Evolutionary conservation across 768 basidiomycete species (phyloP).

Genomic region (Suillus fuscotomentosus): DNA sequence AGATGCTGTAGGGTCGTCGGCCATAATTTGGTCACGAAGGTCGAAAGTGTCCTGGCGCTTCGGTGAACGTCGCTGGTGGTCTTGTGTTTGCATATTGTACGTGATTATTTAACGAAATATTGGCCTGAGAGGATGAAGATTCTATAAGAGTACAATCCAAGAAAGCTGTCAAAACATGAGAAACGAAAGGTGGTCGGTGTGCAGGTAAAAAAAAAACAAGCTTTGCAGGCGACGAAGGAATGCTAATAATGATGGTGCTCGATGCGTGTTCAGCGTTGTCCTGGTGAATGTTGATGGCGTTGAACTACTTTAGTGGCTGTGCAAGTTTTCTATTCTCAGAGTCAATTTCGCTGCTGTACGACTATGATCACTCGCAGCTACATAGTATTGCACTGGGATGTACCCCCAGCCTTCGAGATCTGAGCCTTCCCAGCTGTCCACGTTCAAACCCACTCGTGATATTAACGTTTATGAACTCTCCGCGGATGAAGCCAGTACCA

Average conservation of each 20-base stretch:
- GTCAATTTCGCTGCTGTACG: no score
- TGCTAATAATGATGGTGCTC: neutral
- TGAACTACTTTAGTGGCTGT: constrained; percentile 2
- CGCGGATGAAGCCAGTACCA: neutral
- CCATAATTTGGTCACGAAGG: constrained; percentile 60
- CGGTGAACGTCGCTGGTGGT: constrained; percentile 19
- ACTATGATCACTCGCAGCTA: no score
- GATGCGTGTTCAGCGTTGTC: neutral
- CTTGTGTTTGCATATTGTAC: constrained; percentile 27
- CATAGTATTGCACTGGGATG: no score
- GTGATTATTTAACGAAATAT: neutral
- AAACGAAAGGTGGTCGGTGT: neutral
- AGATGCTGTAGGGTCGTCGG: constrained; percentile 47
- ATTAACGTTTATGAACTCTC: neutral
- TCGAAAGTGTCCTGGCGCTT: constrained; percentile 67
- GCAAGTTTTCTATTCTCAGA: neutral
- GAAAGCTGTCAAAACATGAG: neutral
- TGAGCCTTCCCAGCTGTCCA: neutral
- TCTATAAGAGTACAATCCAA: neutral
- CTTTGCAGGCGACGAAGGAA: neutral
- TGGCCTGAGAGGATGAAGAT: neutral
- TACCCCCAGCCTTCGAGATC: neutral
- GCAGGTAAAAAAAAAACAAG: neutral
- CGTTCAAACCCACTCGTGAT: neutral
- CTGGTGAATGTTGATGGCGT: neutral